Evolutionary conservation across 805 yeast genomes (phyloP).

Genomic region (Teunomyces gatunensis): DNA sequence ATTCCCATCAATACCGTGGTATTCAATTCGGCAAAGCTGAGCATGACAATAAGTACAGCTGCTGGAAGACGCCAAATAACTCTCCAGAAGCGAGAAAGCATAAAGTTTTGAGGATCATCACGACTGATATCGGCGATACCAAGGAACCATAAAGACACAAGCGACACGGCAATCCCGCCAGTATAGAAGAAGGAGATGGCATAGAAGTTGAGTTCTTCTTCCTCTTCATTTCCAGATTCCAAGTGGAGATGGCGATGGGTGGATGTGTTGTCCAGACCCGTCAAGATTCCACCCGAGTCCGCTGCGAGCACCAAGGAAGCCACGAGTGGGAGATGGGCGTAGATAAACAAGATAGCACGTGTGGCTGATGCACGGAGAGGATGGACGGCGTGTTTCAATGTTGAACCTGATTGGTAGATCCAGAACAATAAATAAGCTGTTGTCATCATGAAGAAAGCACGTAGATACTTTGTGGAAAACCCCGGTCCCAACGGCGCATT

Average conservation of each 20-base stretch:
- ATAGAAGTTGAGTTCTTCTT: constrained; percentile 30
- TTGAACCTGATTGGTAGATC: constrained; percentile 56
- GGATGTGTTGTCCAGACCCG: constrained; percentile 22
- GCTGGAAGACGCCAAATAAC: constrained; percentile 41
- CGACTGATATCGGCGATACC: constrained; percentile 45
- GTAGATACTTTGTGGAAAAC: constrained; percentile 39
- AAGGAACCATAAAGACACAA: constrained; percentile 36
- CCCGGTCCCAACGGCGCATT: constrained; percentile 48
- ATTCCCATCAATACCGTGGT: constrained; percentile 44
- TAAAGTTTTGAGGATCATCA: constrained; percentile 35
- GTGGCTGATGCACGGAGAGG: constrained; percentile 48
- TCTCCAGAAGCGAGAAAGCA: constrained; percentile 35
- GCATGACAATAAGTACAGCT: constrained; percentile 36
- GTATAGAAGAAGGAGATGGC: constrained; percentile 51
- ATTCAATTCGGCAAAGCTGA: constrained; percentile 43
- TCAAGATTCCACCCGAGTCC: constrained; percentile 55
- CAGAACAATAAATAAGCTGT: constrained; percentile 50
- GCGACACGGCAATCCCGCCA: constrained; percentile 50
- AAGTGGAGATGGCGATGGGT: constrained; percentile 3
- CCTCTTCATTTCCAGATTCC: constrained; percentile 11
- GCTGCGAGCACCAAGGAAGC: constrained; percentile 55
- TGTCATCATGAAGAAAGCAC: constrained; percentile 48
- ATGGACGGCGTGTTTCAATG: constrained; percentile 48
- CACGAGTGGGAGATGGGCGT: constrained; percentile 49
- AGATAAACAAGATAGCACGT: constrained; percentile 47